Evolutionary conservation across 2,329 filamentous ascomycete species (phyloP).

Genomic region (Cladorrhinum sp.): DNA sequence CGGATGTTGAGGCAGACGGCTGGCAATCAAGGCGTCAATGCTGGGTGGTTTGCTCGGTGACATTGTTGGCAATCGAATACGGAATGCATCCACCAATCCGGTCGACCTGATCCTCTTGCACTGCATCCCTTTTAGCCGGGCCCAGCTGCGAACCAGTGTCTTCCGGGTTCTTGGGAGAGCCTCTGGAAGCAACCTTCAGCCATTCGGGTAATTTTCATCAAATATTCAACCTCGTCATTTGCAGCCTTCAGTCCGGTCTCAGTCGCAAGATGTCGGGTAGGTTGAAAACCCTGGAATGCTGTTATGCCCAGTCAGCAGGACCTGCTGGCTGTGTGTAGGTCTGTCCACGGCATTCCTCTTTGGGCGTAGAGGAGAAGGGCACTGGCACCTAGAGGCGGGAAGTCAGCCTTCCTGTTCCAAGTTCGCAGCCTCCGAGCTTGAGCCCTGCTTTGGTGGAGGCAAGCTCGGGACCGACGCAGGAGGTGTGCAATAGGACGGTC

Average conservation of each 20-base stretch:
- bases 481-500: slow-evolving; percentile 9
- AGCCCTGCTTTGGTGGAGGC: not conserved
- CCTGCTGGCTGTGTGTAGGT: not conserved
- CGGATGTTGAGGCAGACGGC: slow-evolving; percentile 14
- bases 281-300: not conserved
- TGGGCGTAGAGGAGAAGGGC: not conserved
- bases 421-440: slow-evolving; percentile 4
- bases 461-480: slow-evolving; percentile 18
- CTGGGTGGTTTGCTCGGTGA: not conserved
- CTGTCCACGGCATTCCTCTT: not conserved
- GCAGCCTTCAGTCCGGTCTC: slow-evolving; percentile 1
- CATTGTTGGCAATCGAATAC: not conserved
- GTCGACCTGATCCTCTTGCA: slow-evolving; percentile 1
- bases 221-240: slow-evolving; percentile 10
- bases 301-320: not conserved
- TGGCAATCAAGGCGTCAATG: slow-evolving; percentile 20
- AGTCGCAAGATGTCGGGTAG: not conserved
- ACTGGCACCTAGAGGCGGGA: not conserved
- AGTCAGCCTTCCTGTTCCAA: not conserved
- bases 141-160: slow-evolving; percentile 5
- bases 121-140: slow-evolving; percentile 21
- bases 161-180: slow-evolving; percentile 21
- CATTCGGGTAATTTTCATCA: slow-evolving; percentile 24
- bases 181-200: slow-evolving; percentile 3
- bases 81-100: not conserved